Evolutionary conservation across 208 protist species (phyloP).

Genomic region (Trypanosoma congolense): DNA sequence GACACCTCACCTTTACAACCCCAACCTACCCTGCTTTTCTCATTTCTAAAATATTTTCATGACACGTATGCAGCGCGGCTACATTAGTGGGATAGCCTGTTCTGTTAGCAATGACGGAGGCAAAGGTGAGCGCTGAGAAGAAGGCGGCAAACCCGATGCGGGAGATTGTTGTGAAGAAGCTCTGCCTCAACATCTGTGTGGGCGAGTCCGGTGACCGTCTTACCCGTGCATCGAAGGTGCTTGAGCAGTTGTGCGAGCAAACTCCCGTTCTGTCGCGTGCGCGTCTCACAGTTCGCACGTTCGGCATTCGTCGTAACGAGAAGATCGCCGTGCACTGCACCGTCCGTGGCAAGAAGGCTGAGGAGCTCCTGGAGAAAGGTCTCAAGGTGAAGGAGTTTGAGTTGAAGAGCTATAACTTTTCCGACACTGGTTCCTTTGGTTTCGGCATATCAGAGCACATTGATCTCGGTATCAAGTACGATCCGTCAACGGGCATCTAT

Average conservation of each 20-base stretch:
- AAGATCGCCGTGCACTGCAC: conserved; percentile 99
- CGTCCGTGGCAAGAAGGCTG: conserved; percentile 98
- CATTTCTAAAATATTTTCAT: neutral
- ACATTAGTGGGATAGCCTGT: neutral
- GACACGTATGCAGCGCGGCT: no score
- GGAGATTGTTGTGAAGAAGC: conserved; percentile 97
- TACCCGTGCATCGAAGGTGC: conserved; percentile 97
- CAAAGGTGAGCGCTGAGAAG: conserved; percentile 69
- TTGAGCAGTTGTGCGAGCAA: conserved; percentile 98
- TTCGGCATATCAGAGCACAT: conserved; percentile 99
- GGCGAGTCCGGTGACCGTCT: conserved; percentile 98
- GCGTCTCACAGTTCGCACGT: conserved; percentile 97
- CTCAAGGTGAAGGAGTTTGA: conserved; percentile 99
- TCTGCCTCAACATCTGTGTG: conserved; percentile 99
- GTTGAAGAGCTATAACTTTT: conserved; percentile 95
- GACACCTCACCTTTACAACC: neutral
- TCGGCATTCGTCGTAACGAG: conserved; percentile 99
- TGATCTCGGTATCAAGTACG: conserved; percentile 99
- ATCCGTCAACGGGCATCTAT: conserved; percentile 99
- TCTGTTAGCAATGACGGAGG: neutral
- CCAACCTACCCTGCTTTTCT: neutral
- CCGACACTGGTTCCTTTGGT: conserved; percentile 97
- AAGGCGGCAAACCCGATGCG: conserved; percentile 94
- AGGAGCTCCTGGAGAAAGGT: conserved; percentile 98
- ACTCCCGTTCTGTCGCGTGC: conserved; percentile 95